Conservation (phyloP, 768 basidiomycete species). For the Macrolepiota dolichaula region DNA sequence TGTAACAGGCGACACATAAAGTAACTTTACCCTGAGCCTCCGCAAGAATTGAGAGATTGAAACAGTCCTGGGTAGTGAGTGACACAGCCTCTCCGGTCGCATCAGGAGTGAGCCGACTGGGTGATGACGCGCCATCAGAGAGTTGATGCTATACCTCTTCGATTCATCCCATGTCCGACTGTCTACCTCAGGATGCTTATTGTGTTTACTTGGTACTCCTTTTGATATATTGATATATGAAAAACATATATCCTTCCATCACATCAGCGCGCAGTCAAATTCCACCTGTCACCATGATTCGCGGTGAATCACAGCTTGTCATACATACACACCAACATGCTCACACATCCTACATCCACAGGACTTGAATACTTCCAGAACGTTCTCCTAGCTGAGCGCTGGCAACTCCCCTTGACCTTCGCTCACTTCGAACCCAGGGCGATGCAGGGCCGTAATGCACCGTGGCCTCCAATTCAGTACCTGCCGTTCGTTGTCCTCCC, state of each 20-base stretch:
- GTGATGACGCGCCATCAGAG: not conserved
- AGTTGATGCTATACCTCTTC: not conserved
- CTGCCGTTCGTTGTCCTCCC: not conserved
- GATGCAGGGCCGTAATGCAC: not conserved
- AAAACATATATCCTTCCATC: not conserved
- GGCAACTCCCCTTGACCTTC: not conserved
- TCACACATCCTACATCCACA: not conserved
- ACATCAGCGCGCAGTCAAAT: not conserved
- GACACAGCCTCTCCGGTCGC: not conserved
- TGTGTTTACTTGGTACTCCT: not conserved
- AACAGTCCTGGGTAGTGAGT: not conserved
- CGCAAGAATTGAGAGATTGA: not conserved
- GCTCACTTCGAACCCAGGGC: not conserved
- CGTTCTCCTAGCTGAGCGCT: not conserved
- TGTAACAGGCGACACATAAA: slow-evolving; percentile 1
- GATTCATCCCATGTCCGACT: not conserved
- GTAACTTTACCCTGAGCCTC: not conserved
- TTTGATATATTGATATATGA: too few species aligned
- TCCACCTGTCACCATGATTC: not conserved
- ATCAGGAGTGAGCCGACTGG: not conserved
- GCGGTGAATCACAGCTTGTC: slow-evolving; percentile 7
- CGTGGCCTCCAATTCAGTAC: not conserved
- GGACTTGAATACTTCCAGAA: not conserved
- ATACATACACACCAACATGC: slow-evolving; percentile 1
- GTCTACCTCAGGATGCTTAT: not conserved